These are phyloP conservation scores for Suillus brevipes DNA, from an alignment of 768 basidiomycete genomes.

Conservation along the genomic window DNA sequence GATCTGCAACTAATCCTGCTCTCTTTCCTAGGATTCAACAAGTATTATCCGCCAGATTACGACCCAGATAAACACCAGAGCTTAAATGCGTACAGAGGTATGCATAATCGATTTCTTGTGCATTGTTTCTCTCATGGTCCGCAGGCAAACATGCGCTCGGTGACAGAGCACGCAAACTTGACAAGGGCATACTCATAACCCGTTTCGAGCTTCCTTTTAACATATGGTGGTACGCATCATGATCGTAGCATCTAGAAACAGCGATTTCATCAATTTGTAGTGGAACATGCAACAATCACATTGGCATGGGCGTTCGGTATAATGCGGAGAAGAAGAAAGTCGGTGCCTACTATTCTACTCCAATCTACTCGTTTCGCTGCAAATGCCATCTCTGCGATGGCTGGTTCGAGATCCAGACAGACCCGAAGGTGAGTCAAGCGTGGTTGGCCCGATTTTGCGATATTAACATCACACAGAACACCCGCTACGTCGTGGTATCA, in stretches of 20 bases:
- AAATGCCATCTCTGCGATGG: conserved; percentile 95
- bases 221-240: conserved; percentile 80
- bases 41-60: conserved; percentile 79
- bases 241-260: neutral
- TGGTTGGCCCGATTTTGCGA: neutral
- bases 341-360: conserved; percentile 91
- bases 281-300: conserved; percentile 92
- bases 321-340: conserved; percentile 99
- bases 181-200: conserved; percentile 93
- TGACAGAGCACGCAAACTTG: conserved; percentile 90
- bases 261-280: conserved; percentile 40
- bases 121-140: conserved; percentile 10
- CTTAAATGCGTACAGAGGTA: conserved; percentile 72
- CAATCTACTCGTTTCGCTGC: conserved; percentile 93
- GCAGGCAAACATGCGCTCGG: conserved; percentile 93
- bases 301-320: conserved; percentile 99
- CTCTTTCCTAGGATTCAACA: conserved; percentile 59
- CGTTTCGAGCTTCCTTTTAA: conserved; percentile 97
- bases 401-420: conserved; percentile 99
- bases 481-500: conserved; percentile 87
- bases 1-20: conserved; percentile 10
- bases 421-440: conserved; percentile 74
- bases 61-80: conserved; percentile 70
- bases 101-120: conserved; percentile 6
- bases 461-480: conserved; percentile 60